Evolutionary conservation across 2,329 filamentous ascomycete species (phyloP).

Genomic region (Aureobasidium leucospermi): DNA sequence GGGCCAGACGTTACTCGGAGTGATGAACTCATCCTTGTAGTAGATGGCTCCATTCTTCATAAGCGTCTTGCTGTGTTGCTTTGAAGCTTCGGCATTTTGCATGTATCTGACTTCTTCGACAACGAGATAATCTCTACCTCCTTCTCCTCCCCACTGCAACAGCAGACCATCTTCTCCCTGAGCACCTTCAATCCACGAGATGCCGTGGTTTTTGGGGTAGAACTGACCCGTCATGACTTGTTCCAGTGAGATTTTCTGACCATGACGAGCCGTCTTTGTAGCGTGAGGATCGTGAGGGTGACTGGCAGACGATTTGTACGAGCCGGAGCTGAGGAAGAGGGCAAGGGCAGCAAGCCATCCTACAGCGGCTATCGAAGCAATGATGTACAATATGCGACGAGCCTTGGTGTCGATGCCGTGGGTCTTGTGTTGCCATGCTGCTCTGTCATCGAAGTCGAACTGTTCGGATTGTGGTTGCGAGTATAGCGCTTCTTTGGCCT

Average conservation of each 20-base stretch:
- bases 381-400: constrained; percentile 55
- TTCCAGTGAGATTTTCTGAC: constrained; percentile 66
- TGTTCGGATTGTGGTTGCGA: constrained; percentile 29
- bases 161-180: constrained; percentile 76
- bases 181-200: constrained; percentile 70
- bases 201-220: constrained; percentile 54
- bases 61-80: constrained; percentile 56
- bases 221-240: constrained; percentile 62
- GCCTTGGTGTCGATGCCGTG: constrained; percentile 55
- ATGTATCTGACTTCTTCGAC: constrained; percentile 72
- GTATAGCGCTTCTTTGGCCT: constrained; percentile 41
- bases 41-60: constrained; percentile 64
- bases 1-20: constrained; percentile 60
- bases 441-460: constrained; percentile 47
- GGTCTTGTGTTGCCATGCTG: constrained; percentile 35
- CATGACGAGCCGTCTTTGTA: constrained; percentile 53
- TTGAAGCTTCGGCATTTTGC: constrained; percentile 35
- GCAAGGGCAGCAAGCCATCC: constrained; percentile 63
- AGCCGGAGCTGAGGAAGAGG: constrained; percentile 57
- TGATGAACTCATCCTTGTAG: constrained; percentile 49
- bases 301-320: constrained; percentile 58
- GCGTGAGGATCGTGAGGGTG: constrained; percentile 63
- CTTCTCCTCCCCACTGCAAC: constrained; percentile 59
- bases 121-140: constrained; percentile 66
- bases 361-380: constrained; percentile 53